Percentiles rank a stretch among this genome's conserved stretches.
Conservation (phyloP, 2,329 filamentous ascomycete genomes). For the Diatrype stigma region DNA sequence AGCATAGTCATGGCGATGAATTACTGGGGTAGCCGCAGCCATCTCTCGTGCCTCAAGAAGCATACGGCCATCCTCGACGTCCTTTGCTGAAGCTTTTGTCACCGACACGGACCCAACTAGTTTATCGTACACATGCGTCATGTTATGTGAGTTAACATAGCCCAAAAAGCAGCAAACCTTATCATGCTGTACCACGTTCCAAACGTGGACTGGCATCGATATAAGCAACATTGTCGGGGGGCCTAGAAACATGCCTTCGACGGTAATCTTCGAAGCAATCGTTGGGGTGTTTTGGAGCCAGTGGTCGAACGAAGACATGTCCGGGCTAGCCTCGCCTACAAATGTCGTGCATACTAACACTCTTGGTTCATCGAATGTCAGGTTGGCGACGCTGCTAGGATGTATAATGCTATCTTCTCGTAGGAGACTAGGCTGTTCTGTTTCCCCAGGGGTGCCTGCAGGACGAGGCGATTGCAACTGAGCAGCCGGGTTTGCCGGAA, state of each 20-base stretch:
- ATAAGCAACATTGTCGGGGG: conserved; percentile 63
- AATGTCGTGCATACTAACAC: conserved; percentile 66
- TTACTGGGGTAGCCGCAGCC: conserved; percentile 33
- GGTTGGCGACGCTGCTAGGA: conserved; percentile 45
- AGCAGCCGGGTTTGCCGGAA: conserved; percentile 29
- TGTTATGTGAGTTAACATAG: conserved; percentile 63
- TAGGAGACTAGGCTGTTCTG: conserved; percentile 18
- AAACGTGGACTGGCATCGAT: conserved; percentile 61
- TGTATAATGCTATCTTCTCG: conserved; percentile 41
- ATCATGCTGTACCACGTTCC: conserved; percentile 61
- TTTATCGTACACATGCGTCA: conserved; percentile 60
- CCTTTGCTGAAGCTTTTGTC: conserved; percentile 43
- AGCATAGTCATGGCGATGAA: conserved; percentile 21
- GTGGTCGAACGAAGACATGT: conserved; percentile 63
- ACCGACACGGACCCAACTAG: conserved; percentile 46
- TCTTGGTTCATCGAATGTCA: conserved; percentile 58
- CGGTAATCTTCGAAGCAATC: conserved; percentile 54
- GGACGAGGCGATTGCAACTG: conserved; percentile 27
- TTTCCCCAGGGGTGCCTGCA: conserved; percentile 21
- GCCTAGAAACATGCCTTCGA: conserved; percentile 65
- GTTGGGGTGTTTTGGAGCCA: conserved; percentile 60
- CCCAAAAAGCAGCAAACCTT: conserved; percentile 64
- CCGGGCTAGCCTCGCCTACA: conserved; percentile 59
- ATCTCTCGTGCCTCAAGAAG: conserved; percentile 50
- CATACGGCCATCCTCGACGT: conserved; percentile 54